Base-by-base conservation (phyloP, 768 basidiomycete genomes). In the Hygrocybe coccinea region DNA sequence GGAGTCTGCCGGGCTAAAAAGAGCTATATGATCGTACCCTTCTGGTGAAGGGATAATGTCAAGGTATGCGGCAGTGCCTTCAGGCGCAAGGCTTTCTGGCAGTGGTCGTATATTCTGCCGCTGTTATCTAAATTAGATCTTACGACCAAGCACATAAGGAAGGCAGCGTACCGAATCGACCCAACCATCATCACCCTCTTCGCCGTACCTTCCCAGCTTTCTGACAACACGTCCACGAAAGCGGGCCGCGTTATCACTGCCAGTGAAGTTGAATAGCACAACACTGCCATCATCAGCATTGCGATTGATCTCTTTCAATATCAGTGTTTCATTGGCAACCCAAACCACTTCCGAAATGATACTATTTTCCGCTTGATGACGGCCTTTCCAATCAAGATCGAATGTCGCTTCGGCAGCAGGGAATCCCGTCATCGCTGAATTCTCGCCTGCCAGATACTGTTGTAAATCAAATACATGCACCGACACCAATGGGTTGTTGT, bases 171-270 rank as follows among this genome's bases (percentile, higher is more conserved):
- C 93, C 57, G 82, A 74, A 50, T 97, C 91, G 58, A 97, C 92
- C 97, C 97, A 99, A 1, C 97, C 97, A 36, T 84, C 83, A 64
- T 97, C 95, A 0, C 85, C 87, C 64, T 95, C 79, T 63, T 94
- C 95, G 5, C 91, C 95, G 35, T 85, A 66, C 65, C 82, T 80
- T 3, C 94, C 95, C 9, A 95, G 76, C 57, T 76, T 85, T 55
- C 95, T 75, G 7, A 92, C 88, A 12, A 91, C 82, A 45, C 61
- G 65, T 6, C 85, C 84, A 33, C 62, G 64, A 10, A 71, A 69
- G 44, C 70, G 70, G 1, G 64, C 58, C 5, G 59, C 52, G 7
- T 62, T 60, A 47, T 64, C 65, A 21, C 60, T 60, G 19, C 61
- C 63, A 52, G 64, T 64, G 54, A 85, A 67, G 59, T 90, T 79